These are phyloP conservation scores for Sporisorium exsertum DNA, from an alignment of 1,284 basidiomycete species.

Conservation along the genomic window DNA sequence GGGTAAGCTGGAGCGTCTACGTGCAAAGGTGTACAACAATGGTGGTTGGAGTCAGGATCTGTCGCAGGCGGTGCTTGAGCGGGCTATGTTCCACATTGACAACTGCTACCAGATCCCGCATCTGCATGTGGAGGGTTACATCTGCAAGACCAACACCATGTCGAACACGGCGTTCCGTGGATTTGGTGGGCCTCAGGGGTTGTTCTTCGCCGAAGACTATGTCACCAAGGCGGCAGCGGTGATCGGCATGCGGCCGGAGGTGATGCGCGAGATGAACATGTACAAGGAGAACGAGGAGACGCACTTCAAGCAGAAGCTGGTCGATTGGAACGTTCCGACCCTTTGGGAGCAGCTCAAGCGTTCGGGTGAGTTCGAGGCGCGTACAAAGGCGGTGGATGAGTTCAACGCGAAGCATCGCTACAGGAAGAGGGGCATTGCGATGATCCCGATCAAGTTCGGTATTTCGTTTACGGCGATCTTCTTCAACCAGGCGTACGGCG, in stretches of 20 bases:
- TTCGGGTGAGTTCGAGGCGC: conserved; percentile 58
- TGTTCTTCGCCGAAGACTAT: conserved; percentile 67
- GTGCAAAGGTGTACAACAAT: conserved; percentile 68
- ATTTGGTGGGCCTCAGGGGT: conserved; percentile 70
- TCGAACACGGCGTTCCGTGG: conserved; percentile 70
- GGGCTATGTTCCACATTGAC: conserved; percentile 69
- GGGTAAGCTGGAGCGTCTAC: conserved; percentile 67
- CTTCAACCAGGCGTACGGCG: conserved; percentile 68
- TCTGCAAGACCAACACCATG: conserved; percentile 70
- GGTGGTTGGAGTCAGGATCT: conserved; percentile 69
- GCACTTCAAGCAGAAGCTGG: conserved; percentile 67
- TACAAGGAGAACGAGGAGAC: conserved; percentile 68
- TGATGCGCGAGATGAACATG: conserved; percentile 67
- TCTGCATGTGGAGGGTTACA: conserved; percentile 64
- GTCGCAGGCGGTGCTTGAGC: conserved; percentile 68
- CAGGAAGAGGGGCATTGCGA: conserved; percentile 68
- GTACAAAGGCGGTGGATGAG: conserved; percentile 60
- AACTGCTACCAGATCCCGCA: conserved; percentile 66
- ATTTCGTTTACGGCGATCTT: conserved; percentile 68
- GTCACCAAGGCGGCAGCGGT: conserved; percentile 66
- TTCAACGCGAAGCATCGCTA: conserved; percentile 68
- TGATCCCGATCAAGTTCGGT: conserved; percentile 70
- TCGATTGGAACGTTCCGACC: conserved; percentile 70
- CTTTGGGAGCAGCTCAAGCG: conserved; percentile 61
- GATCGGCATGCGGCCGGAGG: conserved; percentile 66